Conservation (phyloP, 2,329 filamentous ascomycete species). For the Dendryphion nanum region DNA sequence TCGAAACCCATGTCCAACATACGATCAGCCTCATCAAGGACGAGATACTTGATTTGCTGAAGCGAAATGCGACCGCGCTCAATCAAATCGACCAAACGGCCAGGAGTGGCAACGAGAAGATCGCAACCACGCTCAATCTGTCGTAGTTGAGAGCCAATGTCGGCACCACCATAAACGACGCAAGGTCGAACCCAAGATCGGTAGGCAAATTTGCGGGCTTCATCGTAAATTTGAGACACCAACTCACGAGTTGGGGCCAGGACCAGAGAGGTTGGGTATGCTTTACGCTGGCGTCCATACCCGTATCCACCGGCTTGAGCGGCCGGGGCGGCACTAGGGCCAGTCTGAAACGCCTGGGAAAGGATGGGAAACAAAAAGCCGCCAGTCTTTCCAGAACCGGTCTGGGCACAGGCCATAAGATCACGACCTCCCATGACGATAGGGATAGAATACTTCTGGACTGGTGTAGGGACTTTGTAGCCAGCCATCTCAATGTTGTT, state of each 20-base stretch:
- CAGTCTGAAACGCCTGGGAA: constrained; percentile 92
- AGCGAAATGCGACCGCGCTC: constrained; percentile 98
- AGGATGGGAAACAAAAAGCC: constrained; percentile 99
- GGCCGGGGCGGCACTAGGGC: constrained; percentile 69
- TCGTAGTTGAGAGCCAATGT: constrained; percentile 96
- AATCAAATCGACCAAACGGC: constrained; percentile 95
- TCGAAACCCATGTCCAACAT: constrained; percentile 99
- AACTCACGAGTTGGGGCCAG: constrained; percentile 98
- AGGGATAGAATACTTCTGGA: constrained; percentile 99
- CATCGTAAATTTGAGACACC: constrained; percentile 97
- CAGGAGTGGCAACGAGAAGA: constrained; percentile 93
- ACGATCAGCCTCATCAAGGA: constrained; percentile 98
- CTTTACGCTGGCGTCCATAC: constrained; percentile 94
- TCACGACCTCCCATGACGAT: constrained; percentile 98
- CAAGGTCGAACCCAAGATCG: constrained; percentile 98
- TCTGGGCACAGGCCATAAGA: constrained; percentile 99
- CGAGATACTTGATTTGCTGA: constrained; percentile 97
- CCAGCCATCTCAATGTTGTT: constrained; percentile 90
- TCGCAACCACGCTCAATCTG: constrained; percentile 98
- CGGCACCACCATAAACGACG: constrained; percentile 97
- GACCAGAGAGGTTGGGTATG: constrained; percentile 93
- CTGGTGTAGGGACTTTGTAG: constrained; percentile 94
- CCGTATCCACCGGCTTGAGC: constrained; percentile 60
- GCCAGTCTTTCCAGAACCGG: constrained; percentile 99
- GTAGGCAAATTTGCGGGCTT: constrained; percentile 97